Evolutionary conservation across 108 stramenopile species (phyloP), one percentile per base, ranked within the genome.

Genomic region (Mayamaea pseudoterrestris): DNA sequence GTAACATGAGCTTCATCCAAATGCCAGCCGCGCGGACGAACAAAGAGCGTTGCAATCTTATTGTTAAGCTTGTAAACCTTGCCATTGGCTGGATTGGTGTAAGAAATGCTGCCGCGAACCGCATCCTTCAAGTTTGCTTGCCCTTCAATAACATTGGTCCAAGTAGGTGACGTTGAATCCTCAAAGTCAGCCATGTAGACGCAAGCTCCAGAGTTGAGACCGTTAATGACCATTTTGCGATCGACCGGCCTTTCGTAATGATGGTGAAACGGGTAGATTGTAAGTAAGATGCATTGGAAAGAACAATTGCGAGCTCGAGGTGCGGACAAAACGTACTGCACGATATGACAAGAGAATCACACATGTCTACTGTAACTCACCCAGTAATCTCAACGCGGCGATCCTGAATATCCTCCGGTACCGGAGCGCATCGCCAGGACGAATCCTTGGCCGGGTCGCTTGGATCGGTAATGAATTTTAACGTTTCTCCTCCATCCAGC

Each of bases 221-320:
- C 94, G 66, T 95, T 95, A 60, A 93, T 93, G 14, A 95, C 85
- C 94, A 95, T 95, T 66, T 93, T 92, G 1, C 84, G 74, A 51
- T 81, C 79, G 24, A 83, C 86, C 26, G 80, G 88, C 34, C n/a
- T n/a, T n/a, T n/a, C n/a, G n/a, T n/a, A n/a, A n/a, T n/a, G n/a
- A n/a, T n/a, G n/a, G n/a, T n/a, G n/a, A n/a, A n/a, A n/a, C n/a
- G n/a, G n/a, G n/a, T n/a, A n/a, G n/a, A n/a, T n/a, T n/a, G n/a
- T n/a, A n/a, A n/a, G n/a, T n/a, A n/a, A n/a, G n/a, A n/a, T n/a
- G n/a, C n/a, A n/a, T n/a, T n/a, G n/a, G n/a, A n/a, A n/a, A n/a
- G n/a, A n/a, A n/a, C n/a, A n/a, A n/a, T n/a, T n/a, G n/a, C n/a
- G n/a, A n/a, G n/a, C n/a, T n/a, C n/a, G n/a, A n/a, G n/a, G n/a